Conservation (phyloP, 495 filamentous ascomycete genomes). For the Podospora conica region DNA sequence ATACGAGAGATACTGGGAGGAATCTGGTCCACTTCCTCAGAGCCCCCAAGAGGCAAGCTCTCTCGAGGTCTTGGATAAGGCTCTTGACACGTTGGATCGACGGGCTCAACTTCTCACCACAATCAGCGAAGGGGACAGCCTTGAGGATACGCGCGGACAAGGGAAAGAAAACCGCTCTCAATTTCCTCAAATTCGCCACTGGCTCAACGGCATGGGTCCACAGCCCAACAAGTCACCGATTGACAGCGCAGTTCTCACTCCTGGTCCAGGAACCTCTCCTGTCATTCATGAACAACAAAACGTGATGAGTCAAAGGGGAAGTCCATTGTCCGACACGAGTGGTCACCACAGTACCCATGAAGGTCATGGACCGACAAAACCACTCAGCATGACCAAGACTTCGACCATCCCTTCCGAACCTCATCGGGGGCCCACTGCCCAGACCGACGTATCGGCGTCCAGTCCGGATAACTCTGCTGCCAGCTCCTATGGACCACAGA, state of each 20-base stretch:
- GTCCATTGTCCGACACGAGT: background rate
- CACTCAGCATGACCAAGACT: background rate
- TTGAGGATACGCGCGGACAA: constrained; percentile 11
- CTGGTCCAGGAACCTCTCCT: constrained; percentile 6
- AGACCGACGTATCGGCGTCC: background rate
- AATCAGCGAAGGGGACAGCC: constrained; percentile 21
- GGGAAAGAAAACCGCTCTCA: constrained; percentile 12
- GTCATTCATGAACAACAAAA: background rate
- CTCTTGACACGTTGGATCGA: constrained; percentile 8
- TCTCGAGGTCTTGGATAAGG: background rate
- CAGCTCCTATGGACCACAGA: background rate
- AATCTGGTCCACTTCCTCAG: constrained; percentile 1
- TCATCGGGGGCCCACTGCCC: background rate
- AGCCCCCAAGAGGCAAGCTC: constrained; percentile 14
- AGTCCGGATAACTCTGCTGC: background rate
- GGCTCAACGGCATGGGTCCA: constrained; percentile 14
- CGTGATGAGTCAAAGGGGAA: background rate
- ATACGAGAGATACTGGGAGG: background rate
- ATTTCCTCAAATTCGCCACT: constrained; percentile 14
- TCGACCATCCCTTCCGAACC: background rate
- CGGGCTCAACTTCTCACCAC: constrained; percentile 18
- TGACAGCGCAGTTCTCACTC: constrained; percentile 1
- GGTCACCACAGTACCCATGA: background rate
- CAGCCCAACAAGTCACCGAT: background rate
- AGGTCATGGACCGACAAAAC: background rate